Evolutionary conservation across 2,329 filamentous ascomycete genomes (phyloP), one percentile per base, ranked within the genome.

Genomic region (Fusarium sp.): DNA sequence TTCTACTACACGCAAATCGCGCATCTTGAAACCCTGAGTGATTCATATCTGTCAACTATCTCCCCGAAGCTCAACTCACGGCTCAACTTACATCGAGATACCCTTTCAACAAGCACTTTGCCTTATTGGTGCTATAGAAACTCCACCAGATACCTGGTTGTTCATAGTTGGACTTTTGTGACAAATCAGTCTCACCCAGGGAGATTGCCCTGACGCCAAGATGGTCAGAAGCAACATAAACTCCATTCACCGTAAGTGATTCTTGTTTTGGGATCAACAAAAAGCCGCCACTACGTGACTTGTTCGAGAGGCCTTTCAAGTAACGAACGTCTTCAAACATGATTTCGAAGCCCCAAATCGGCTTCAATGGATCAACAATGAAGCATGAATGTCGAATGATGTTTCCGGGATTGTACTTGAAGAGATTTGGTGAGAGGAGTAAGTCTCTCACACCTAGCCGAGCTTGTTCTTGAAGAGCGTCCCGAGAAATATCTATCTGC

Each of bases 91-190:
- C 54, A 49, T 67, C 62, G 14, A 17, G 32, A 7, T 49, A 38
- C 17, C 18, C 56, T 41, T 48, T 54, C 14, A 67, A 38, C n/a
- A 44, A 20, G 27, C 11, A 14, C 13, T 46, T 6, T 18, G 5
- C 42, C 18, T 17, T 15, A 15, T 9, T 30, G 23, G 35, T n/a
- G 13, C 15, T 32, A 4, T 48, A 35, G 10, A 27, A 37, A 48
- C 33, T 60, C 64, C 57, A 64, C 50, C 58, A 64, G n/a, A 68
- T n/a, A 4, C 58, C 58, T 2, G 64, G 41, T 4, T 27, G 30
- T 37, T 66, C 61, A n/a, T 33, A 15, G 20, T n/a, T n/a, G 32
- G 20, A 38, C 12, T 23, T 52, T 45, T n/a, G 6, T 20, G 40
- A 20, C 6, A 41, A 10, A 2, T 9, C 6, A 9, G 17, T 27